A percentile compares a stretch with the other conserved stretches of the same genome.
Evolutionary conservation across 441 rosid genomes (phyloP).

Genomic region (Croton setiger): DNA sequence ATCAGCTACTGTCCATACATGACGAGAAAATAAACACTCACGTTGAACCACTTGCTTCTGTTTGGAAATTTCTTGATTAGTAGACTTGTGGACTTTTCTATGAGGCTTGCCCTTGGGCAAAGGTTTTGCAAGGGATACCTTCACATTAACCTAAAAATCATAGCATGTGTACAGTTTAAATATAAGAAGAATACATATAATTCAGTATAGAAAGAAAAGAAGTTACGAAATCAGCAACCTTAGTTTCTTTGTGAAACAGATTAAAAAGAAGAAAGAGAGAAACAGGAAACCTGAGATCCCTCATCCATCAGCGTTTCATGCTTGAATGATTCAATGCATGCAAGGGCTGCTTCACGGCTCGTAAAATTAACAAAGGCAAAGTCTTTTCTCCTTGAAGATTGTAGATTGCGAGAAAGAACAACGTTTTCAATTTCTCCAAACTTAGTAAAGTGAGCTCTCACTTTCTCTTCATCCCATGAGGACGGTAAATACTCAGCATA

Average conservation of each 20-base stretch:
- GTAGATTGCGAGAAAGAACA: conserved; percentile 33
- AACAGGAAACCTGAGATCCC: conserved; percentile 26
- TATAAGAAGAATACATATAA: neutral
- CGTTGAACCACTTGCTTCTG: conserved; percentile 19
- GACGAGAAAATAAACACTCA: conserved; percentile 21
- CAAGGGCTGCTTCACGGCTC: conserved; percentile 30
- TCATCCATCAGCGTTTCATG: conserved; percentile 13
- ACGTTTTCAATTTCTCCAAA: conserved; percentile 39
- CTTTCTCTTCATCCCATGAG: conserved; percentile 34
- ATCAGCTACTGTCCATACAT: neutral
- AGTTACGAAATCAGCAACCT: neutral
- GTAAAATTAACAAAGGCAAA: conserved; percentile 34
- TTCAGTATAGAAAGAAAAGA: neutral
- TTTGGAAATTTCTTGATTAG: conserved; percentile 18
- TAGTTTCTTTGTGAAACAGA: neutral
- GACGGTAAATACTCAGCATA: conserved; percentile 35
- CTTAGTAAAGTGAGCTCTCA: conserved; percentile 26
- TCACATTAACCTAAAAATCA: conserved; percentile 29
- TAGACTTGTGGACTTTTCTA: conserved; percentile 17
- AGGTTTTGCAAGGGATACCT: conserved; percentile 36
- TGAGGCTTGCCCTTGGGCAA: conserved; percentile 24
- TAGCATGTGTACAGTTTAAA: neutral
- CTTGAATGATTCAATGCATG: conserved; percentile 31
- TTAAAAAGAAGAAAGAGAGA: neutral
- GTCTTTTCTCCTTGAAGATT: conserved; percentile 33